Conservation (phyloP, 345 rosid species). For the Nephelium lappaceum region DNA sequence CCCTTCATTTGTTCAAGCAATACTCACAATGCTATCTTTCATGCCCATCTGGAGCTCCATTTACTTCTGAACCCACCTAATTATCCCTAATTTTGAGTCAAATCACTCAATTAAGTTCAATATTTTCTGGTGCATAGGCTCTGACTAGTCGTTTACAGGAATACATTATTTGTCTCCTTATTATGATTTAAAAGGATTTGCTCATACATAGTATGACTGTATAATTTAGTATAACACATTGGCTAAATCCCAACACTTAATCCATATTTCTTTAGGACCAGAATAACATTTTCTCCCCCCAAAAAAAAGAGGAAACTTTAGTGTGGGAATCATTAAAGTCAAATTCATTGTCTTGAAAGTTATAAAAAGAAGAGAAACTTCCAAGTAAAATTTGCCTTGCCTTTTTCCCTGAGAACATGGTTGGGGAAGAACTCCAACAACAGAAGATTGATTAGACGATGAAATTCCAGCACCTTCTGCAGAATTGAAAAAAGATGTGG, state of each 20-base stretch:
- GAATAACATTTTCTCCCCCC: slow-evolving; percentile 1
- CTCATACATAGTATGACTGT: neutral
- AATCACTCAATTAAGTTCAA: slow-evolving; percentile 4
- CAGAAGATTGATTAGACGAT: slow-evolving; percentile 53
- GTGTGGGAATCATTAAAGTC: neutral
- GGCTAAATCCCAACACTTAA: slow-evolving; percentile 11
- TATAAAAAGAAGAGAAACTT: slow-evolving; percentile 17
- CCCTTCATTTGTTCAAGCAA: neutral
- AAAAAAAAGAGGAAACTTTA: neutral
- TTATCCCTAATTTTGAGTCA: neutral
- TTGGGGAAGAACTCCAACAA: slow-evolving; percentile 83
- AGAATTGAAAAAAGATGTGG: slow-evolving; percentile 28
- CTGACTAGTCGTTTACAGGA: neutral
- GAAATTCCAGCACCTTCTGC: slow-evolving; percentile 71
- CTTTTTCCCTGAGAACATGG: slow-evolving; percentile 73
- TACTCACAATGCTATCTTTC: neutral
- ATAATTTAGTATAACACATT: neutral
- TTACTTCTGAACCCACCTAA: neutral
- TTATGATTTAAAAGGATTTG: neutral
- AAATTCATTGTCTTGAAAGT: slow-evolving; percentile 2
- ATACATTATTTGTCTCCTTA: neutral
- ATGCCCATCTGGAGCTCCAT: neutral
- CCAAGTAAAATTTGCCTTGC: slow-evolving; percentile 37
- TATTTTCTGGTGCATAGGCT: neutral
- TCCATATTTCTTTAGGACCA: slow-evolving; percentile 16